Evolutionary conservation across 495 filamentous ascomycete genomes (phyloP).

Genomic region (Aspergillus incahuasiensis): DNA sequence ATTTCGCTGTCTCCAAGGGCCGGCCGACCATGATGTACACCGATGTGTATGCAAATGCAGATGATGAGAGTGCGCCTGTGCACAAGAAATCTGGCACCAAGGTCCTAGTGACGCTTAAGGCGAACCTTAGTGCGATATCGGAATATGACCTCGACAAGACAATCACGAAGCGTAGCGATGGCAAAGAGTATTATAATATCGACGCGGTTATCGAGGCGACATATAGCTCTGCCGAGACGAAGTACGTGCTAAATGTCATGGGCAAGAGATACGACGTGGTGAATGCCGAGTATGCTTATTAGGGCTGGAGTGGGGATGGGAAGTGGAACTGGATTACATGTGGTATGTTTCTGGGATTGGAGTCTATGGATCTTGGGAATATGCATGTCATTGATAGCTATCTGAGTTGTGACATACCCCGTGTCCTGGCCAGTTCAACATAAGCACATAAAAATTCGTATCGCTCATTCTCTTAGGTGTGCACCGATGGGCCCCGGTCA

Average conservation of each 20-base stretch:
- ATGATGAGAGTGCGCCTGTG: background rate
- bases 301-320: background rate
- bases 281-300: conserved; percentile 14
- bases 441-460: no score
- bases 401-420: no score
- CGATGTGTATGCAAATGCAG: conserved; percentile 2
- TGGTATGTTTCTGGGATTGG: background rate
- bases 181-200: conserved; percentile 5
- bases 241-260: conserved; percentile 8
- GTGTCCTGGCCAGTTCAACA: no score
- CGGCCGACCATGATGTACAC: background rate
- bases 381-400: no score
- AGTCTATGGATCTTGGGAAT: no score
- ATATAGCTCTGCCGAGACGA: conserved; percentile 5
- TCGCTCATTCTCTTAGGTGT: no score
- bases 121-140: conserved; percentile 3
- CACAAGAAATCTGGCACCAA: background rate
- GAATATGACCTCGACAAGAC: conserved; percentile 3
- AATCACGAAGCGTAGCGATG: background rate
- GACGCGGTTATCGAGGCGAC: conserved; percentile 9
- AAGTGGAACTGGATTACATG: no score
- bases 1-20: background rate
- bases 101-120: conserved; percentile 4
- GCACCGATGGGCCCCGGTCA: no score
- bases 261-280: conserved; percentile 10